These are phyloP conservation scores for Prinsepia uniflora DNA, from an alignment of 306 rosid species.

Conservation along the genomic window DNA sequence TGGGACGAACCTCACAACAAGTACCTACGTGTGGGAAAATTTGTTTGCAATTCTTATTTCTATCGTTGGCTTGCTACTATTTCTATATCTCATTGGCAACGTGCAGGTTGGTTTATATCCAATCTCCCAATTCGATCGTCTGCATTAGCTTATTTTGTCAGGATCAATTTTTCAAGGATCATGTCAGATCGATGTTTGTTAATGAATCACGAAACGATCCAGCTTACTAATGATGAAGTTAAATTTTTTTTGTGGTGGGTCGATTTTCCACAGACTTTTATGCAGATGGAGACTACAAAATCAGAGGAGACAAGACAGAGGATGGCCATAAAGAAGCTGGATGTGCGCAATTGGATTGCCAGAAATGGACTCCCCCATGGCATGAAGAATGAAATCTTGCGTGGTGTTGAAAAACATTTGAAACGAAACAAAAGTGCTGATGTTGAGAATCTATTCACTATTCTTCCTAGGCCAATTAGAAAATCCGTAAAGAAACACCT, in stretches of 20 bases:
- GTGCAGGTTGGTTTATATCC: neutral
- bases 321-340: constrained; percentile 23
- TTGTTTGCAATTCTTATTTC: neutral
- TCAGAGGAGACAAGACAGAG: constrained; percentile 60
- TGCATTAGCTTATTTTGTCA: neutral
- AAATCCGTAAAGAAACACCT: constrained; percentile 53
- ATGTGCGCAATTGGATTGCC: constrained; percentile 20
- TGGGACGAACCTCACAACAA: constrained; percentile 9
- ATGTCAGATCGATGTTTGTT: no score
- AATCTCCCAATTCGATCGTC: neutral
- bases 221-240: neutral
- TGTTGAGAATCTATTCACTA: constrained; percentile 36
- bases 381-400: constrained; percentile 4
- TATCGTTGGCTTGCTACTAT: neutral
- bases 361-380: constrained; percentile 10
- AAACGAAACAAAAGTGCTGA: constrained; percentile 1
- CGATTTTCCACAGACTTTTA: constrained; percentile 43
- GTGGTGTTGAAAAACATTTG: constrained; percentile 1
- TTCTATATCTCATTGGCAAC: neutral
- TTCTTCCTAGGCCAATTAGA: constrained; percentile 58
- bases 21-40: constrained; percentile 15
- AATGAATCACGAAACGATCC: no score
- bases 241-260: neutral
- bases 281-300: constrained; percentile 64
- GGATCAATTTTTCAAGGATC: neutral